phyloP scores from a whole-genome alignment of 345 rosid species.

The Citrus maxima region DNA sequence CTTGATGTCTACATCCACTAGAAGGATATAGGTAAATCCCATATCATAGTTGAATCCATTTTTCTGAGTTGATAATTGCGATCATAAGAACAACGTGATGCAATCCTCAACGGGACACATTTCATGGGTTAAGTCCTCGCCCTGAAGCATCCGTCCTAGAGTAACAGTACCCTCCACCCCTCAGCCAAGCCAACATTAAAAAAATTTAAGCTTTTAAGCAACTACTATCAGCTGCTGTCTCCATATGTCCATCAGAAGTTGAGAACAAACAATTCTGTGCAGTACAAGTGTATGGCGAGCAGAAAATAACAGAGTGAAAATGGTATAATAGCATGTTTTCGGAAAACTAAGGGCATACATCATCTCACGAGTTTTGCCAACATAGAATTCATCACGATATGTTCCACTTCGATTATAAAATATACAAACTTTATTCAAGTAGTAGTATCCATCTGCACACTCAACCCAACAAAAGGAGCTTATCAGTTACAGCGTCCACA shows the following conservation, averaged over 20 bases:
- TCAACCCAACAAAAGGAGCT: not conserved
- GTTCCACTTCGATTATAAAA: not conserved
- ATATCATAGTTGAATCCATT: no score
- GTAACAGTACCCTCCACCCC: no score
- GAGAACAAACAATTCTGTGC: no score
- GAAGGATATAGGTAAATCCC: no score
- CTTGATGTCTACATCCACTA: not conserved
- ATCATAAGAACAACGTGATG: not conserved
- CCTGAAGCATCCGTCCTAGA: no score
- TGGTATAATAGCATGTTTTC: no score
- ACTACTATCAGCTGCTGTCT: no score
- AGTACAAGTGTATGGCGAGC: not conserved
- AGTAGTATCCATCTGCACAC: not conserved
- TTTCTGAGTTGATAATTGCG: not conserved
- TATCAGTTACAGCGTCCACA: not conserved
- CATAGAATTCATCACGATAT: not conserved
- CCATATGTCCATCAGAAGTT: no score
- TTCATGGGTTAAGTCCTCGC: no score
- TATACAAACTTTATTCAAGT: constrained; percentile 9
- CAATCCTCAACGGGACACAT: no score
- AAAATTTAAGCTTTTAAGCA: no score
- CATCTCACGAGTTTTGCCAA: not conserved
- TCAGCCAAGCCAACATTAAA: no score
- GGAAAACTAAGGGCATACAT: not conserved
- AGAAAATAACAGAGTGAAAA: not conserved